A percentile compares a stretch with the other conserved stretches of the same genome.
Evolutionary conservation across 148 eudicot species (phyloP).

Genomic region (Talinum fruticosum): DNA sequence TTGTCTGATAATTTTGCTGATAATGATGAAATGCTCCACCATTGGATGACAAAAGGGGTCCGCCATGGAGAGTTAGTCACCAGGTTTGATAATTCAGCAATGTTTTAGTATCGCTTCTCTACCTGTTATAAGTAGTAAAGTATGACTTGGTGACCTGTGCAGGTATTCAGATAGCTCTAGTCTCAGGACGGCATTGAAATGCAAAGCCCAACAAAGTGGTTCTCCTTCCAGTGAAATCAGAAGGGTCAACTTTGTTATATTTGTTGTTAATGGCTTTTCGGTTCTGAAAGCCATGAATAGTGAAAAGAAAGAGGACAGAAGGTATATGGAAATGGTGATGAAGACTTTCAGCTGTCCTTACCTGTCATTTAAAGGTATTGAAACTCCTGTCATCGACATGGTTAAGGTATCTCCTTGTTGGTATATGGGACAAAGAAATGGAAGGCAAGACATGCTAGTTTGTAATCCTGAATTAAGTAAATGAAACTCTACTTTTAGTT

Average conservation of each 20-base stretch:
- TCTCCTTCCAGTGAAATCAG: slow-evolving; percentile 30
- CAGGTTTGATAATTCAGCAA: slow-evolving; percentile 40
- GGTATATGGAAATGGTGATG: slow-evolving; percentile 35
- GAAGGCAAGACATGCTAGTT: not conserved
- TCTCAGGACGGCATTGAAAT: slow-evolving; percentile 39
- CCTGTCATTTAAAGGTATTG: slow-evolving; percentile 74
- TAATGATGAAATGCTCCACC: slow-evolving; percentile 45
- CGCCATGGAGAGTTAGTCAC: slow-evolving; percentile 61
- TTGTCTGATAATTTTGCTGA: slow-evolving; percentile 47
- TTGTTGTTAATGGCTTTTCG: slow-evolving; percentile 67
- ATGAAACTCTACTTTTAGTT: not conserved
- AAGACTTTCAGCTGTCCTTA: slow-evolving; percentile 52
- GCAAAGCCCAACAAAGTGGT: slow-evolving; percentile 45
- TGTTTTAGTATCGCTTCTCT: slow-evolving; percentile 4
- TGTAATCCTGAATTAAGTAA: not conserved
- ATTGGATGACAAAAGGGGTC: slow-evolving; percentile 80
- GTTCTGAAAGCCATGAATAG: slow-evolving; percentile 56
- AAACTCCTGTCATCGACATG: not conserved
- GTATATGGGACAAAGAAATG: not conserved
- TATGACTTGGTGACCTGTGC: slow-evolving; percentile 14
- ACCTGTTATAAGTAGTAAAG: not conserved
- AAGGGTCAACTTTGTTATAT: slow-evolving; percentile 74
- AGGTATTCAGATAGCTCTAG: slow-evolving; percentile 53
- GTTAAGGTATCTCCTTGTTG: not conserved
- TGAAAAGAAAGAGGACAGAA: slow-evolving; percentile 39